Base-by-base conservation (phyloP, 768 basidiomycete species). In the Neoboletus magnificus region DNA sequence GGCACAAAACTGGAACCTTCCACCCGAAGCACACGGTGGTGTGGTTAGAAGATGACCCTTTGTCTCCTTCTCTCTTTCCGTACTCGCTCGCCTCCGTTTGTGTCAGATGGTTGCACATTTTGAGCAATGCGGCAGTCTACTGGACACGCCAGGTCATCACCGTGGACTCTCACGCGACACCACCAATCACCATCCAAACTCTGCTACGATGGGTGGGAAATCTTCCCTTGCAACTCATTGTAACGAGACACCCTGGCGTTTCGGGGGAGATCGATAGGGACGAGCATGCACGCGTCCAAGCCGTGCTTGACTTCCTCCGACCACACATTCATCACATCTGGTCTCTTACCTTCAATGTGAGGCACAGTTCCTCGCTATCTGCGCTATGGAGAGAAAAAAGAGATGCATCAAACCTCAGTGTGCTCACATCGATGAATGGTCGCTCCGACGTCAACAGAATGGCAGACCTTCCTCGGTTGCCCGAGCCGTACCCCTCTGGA, bases 91-190 rank as follows among this genome's bases (percentile, higher is more conserved):
- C 63, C n/a, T 58, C 53, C 6, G 63, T 64, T 20, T 63, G 63
- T 29, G 18, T 47, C 40, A 48, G 59, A 29, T 63, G 62, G 62
- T 42, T 51, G 5, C 63, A 55, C 30, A 50, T 63, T 13, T 20
- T 64, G 45, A 47, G 47, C 29, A 52, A 23, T 12, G 39, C 53
- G n/a, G 50, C 54, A 9, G 58, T 48, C 22, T 63, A 55, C 50
- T 63, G 62, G 63, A 63, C 62, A 30, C 59, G 63, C 41, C 46
- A 53, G 40, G 48, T 64, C 49, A 29, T 64, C 37, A 62, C 46
- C 29, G 44, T 64, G 27, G 63, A 61, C 40, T 48, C 58, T 33
- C 23, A 48, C 20, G 36, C 23, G 36, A 42, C 54, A 23, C 23
- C 36, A 12, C 56, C 13, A 9, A 32, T 20, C 25, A 15, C 13